A percentile compares a stretch with the other conserved stretches of the same genome.
These are phyloP conservation scores for Eremothecium cymbalariae DNA, from an alignment of 1,139 yeast genomes.

Conservation along the genomic window DNA sequence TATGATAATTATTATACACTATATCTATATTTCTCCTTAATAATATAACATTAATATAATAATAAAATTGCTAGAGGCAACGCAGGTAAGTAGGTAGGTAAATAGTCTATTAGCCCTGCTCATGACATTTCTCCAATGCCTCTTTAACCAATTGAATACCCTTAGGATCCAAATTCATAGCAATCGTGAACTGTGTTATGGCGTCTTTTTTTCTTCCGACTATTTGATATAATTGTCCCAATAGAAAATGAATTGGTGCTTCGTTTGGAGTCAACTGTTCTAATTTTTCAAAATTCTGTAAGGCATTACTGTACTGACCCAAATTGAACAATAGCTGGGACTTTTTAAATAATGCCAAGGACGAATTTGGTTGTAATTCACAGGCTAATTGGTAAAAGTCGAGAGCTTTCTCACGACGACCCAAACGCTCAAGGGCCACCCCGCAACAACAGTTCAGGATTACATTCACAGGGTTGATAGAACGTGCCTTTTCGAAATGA, in stretches of 20 bases:
- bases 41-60: conserved; percentile 4
- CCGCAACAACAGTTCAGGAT: conserved; percentile 91
- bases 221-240: conserved; percentile 80
- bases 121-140: conserved; percentile 52
- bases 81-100: background rate
- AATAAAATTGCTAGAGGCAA: conserved; percentile 1
- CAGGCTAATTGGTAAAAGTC: conserved; percentile 79
- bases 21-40: conserved; percentile 2
- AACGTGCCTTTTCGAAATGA: conserved; percentile 80
- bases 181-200: conserved; percentile 77
- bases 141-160: conserved; percentile 83
- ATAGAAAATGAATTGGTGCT: conserved; percentile 81
- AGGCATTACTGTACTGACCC: conserved; percentile 64
- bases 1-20: conserved; percentile 2
- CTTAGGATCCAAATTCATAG: conserved; percentile 87
- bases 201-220: conserved; percentile 72
- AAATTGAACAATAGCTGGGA: conserved; percentile 73
- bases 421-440: conserved; percentile 77
- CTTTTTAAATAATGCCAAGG: conserved; percentile 80
- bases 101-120: conserved; percentile 19
- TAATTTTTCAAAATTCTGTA: conserved; percentile 64
- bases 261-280: conserved; percentile 83
- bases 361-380: conserved; percentile 75
- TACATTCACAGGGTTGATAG: conserved; percentile 84
- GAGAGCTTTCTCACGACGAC: conserved; percentile 63